Evolutionary conservation across 2,329 filamentous ascomycete genomes (phyloP), one percentile per base, ranked within the genome.

Genomic region (Didymellaceae sp.): DNA sequence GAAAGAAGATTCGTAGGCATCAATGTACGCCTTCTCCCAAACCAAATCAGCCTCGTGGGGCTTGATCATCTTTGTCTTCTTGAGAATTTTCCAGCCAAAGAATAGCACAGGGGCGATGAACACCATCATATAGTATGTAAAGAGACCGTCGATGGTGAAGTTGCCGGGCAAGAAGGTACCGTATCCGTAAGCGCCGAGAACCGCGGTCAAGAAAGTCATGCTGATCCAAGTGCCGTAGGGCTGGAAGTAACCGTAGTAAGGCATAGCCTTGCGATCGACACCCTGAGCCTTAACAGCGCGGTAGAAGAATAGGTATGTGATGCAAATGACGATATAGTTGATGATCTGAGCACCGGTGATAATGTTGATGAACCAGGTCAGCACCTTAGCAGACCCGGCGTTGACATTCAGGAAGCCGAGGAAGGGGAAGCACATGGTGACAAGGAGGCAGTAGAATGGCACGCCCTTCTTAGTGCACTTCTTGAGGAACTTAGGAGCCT

Each of bases 361-460:
- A 66, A 89, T 72, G 45, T 82, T 86, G 18, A 89, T 82, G 57
- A 91, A 86, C 87, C 88, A 91, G 44, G 79, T 78, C 51, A 91
- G 76, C 1, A 91, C 89, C n/a, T 86, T 82, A 2, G 86, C 80
- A 0, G 84, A 79, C 42, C 80, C 78, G 49, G 82, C 80, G 13
- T 82, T 86, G n/a, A 91, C 80, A 69, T 91, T 86, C 32, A 91
- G 76, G 71, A 91, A 93, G 3, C 85, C 81, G 5, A 93, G 76
- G 3, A 89, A 76, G 1, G 86, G 81, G 60, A 93, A 84, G 2
- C 82, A 68, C 11, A 89, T 78, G 0, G 89, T 87, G 24, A 85
- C 70, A 1, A 71, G 61, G n/a, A 92, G 86, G 62, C 85, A 89
- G 69, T 87, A 89, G 49, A 90, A 78, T 0, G 89, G 89, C 0